Conservation (phyloP, 768 basidiomycete genomes). For the Pisolithus marmoratus region DNA sequence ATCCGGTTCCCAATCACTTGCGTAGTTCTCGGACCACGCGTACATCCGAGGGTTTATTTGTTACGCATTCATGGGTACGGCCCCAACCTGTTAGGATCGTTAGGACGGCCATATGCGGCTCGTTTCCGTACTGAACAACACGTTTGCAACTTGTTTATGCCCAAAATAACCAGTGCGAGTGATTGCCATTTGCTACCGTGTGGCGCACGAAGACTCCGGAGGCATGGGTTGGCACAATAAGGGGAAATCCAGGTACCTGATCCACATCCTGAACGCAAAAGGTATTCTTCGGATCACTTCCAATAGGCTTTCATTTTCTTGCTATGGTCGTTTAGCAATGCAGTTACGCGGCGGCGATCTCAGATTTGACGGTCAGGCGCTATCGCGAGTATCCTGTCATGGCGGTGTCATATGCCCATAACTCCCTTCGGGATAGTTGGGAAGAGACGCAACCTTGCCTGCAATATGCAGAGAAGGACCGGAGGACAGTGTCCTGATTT, state of each 20-base stretch:
- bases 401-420: slow-evolving; percentile 3
- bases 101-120: slow-evolving; percentile 11
- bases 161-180: slow-evolving; percentile 16
- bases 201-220: slow-evolving; percentile 7
- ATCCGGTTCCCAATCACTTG: not conserved
- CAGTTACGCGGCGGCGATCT: slow-evolving; percentile 7
- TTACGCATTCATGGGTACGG: not conserved
- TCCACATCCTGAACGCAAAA: slow-evolving; percentile 7
- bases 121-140: slow-evolving; percentile 7
- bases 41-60: slow-evolving; percentile 3
- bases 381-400: slow-evolving; percentile 12
- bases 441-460: not conserved
- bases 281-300: not conserved
- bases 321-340: slow-evolving; percentile 3
- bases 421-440: not conserved
- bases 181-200: not conserved
- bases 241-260: slow-evolving; percentile 8
- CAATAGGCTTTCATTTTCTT: not conserved
- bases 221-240: slow-evolving; percentile 20
- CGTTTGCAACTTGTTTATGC: slow-evolving; percentile 22
- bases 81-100: not conserved
- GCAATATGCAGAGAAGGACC: not conserved
- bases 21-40: not conserved
- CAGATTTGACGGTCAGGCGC: slow-evolving; percentile 8
- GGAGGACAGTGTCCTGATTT: not conserved